These are phyloP conservation scores for Solanum dulcamara DNA, from an alignment of 257 asterid species.

Conservation along the genomic window DNA sequence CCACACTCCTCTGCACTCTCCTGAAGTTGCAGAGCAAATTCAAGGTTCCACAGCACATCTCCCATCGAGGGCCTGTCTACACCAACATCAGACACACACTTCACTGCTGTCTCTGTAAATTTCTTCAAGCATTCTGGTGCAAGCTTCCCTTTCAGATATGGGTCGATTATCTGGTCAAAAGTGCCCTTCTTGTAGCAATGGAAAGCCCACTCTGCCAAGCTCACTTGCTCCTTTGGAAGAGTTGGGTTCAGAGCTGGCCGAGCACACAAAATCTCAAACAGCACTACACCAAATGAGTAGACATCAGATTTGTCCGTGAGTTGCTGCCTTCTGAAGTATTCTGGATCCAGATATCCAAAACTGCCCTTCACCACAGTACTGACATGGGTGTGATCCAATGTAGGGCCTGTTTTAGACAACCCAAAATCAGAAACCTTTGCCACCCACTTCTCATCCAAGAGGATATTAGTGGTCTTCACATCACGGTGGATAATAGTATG, in stretches of 20 bases:
- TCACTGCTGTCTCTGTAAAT: slow-evolving; percentile 78
- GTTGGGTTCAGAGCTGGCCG: slow-evolving; percentile 76
- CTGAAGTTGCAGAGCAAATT: slow-evolving; percentile 82
- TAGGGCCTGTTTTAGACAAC: slow-evolving; percentile 78
- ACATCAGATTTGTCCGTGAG: no score
- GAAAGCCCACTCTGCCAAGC: slow-evolving; percentile 86
- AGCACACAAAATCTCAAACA: slow-evolving; percentile 76
- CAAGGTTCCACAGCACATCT: slow-evolving; percentile 89
- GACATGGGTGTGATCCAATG: slow-evolving; percentile 77
- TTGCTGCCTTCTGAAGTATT: slow-evolving; percentile 80
- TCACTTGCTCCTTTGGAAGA: slow-evolving; percentile 79
- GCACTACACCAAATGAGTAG: slow-evolving; percentile 70
- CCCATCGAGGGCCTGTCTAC: slow-evolving; percentile 89
- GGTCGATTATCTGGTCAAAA: slow-evolving; percentile 63
- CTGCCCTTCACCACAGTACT: slow-evolving; percentile 83
- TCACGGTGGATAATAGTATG: slow-evolving; percentile 87
- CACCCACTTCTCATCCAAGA: no score
- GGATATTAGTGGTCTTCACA: slow-evolving; percentile 87
- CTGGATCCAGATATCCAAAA: slow-evolving; percentile 88
- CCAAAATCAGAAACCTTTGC: slow-evolving; percentile 92
- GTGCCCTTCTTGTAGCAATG: slow-evolving; percentile 75
- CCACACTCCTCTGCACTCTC: slow-evolving; percentile 91
- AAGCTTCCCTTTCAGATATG: slow-evolving; percentile 81
- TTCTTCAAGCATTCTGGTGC: slow-evolving; percentile 87
- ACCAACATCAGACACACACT: slow-evolving; percentile 75